Conservation (phyloP, 163 green algal species). For the Prototheca cutis region DNA sequence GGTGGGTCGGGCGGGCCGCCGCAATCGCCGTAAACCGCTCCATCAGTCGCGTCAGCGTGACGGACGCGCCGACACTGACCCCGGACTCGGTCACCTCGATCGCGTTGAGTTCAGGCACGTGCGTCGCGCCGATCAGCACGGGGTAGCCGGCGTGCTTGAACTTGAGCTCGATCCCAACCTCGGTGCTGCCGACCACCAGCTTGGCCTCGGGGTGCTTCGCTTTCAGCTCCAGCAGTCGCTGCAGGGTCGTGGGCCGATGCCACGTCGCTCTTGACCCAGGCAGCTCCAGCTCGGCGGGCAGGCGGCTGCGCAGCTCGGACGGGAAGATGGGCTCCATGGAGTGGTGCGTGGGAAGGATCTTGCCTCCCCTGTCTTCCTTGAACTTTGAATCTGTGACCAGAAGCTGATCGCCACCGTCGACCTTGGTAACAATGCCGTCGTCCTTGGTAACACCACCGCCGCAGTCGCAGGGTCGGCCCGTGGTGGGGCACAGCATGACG, state of each 20-base stretch:
- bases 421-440: too few species aligned
- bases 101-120: slow-evolving; percentile 72
- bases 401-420: not conserved
- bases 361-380: not conserved
- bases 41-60: slow-evolving; percentile 66
- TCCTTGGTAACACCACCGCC: slow-evolving; percentile 3
- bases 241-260: slow-evolving; percentile 59
- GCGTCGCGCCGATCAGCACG: slow-evolving; percentile 60
- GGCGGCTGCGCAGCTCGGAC: slow-evolving; percentile 63
- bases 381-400: slow-evolving; percentile 24
- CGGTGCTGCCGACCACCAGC: slow-evolving; percentile 81
- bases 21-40: slow-evolving; percentile 28
- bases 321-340: slow-evolving; percentile 86
- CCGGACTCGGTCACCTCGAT: slow-evolving; percentile 14
- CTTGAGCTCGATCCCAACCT: slow-evolving; percentile 95
- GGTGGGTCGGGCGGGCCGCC: slow-evolving; percentile 20
- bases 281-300: slow-evolving; percentile 37
- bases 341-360: not conserved
- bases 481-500: slow-evolving; percentile 67
- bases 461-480: slow-evolving; percentile 71
- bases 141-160: slow-evolving; percentile 79
- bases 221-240: slow-evolving; percentile 68
- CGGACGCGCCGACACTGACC: slow-evolving; percentile 62
- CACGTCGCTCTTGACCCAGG: slow-evolving; percentile 28
- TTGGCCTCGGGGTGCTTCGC: slow-evolving; percentile 48